Conservation (phyloP, 2,329 filamentous ascomycete genomes). For the Apiospora phragmitis region DNA sequence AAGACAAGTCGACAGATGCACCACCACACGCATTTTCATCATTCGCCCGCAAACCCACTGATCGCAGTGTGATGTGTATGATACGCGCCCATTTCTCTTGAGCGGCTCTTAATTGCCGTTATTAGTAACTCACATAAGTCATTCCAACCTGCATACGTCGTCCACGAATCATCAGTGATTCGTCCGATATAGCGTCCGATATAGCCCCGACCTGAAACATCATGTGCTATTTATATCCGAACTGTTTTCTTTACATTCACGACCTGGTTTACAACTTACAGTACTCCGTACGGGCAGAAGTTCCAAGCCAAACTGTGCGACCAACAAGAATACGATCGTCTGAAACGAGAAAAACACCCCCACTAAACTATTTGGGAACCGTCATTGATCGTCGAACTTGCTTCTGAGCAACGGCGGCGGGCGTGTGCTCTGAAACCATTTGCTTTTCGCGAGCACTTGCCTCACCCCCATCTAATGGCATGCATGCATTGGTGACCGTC, state of each 20-base stretch:
- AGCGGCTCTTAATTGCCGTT: not conserved
- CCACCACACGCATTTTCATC: not conserved
- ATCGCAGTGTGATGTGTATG: not conserved
- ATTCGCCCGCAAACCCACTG: not conserved
- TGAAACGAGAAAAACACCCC: not conserved
- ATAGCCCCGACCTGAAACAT: conserved; percentile 1
- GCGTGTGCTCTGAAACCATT: not conserved
- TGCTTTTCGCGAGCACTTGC: not conserved
- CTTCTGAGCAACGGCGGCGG: not conserved
- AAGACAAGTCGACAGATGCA: not conserved
- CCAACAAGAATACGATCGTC: not conserved
- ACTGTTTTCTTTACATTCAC: not conserved
- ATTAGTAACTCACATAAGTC: not conserved
- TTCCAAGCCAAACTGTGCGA: not conserved
- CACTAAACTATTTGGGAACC: not conserved
- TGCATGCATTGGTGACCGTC: not conserved
- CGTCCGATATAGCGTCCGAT: not conserved
- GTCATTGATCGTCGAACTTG: not conserved
- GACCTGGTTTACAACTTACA: not conserved
- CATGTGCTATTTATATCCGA: not conserved
- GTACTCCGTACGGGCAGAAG: not conserved
- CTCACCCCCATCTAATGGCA: not conserved
- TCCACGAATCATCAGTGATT: not conserved
- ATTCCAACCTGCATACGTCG: not conserved
- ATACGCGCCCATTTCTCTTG: not conserved